phyloP scores from a whole-genome alignment of 2,329 filamentous ascomycete species.

The Cryphonectria naterciae region DNA sequence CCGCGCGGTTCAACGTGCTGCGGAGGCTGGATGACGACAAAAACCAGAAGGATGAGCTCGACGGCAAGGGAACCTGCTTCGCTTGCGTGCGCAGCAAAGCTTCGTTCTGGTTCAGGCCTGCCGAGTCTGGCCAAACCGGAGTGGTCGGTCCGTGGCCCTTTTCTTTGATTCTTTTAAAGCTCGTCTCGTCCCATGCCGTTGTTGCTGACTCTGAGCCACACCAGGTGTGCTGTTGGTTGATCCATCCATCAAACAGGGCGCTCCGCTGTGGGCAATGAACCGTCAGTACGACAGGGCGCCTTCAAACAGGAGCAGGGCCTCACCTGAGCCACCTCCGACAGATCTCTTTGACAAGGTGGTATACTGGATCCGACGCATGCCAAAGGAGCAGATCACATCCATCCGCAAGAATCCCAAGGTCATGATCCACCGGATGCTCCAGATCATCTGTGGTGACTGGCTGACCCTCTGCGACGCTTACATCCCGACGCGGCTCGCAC shows the following conservation, averaged over 20 bases:
- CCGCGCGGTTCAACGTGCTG: conserved; percentile 2
- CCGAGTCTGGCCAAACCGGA: background rate
- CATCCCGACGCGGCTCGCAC: conserved; percentile 7
- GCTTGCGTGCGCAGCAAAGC: background rate
- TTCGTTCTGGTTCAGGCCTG: conserved; percentile 4
- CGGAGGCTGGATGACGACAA: conserved; percentile 10
- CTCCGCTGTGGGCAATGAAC: background rate
- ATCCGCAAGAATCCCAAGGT: background rate
- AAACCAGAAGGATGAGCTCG: conserved; percentile 4
- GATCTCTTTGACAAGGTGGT: background rate
- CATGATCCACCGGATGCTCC: background rate
- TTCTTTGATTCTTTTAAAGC: too few species aligned
- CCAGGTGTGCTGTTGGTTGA: background rate
- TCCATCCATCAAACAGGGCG: background rate
- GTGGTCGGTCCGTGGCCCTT: background rate
- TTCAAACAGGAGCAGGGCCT: background rate
- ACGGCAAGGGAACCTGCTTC: background rate
- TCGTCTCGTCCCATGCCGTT: background rate
- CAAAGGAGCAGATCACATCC: background rate
- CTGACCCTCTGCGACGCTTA: conserved; percentile 7
- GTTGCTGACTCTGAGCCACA: background rate
- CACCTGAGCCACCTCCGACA: background rate
- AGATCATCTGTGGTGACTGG: conserved; percentile 8
- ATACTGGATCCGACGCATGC: background rate
- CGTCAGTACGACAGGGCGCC: background rate